A percentile compares a stretch with the other conserved stretches of the same genome.
Evolutionary conservation across 306 rosid species (phyloP).

Genomic region (Glycine soja): DNA sequence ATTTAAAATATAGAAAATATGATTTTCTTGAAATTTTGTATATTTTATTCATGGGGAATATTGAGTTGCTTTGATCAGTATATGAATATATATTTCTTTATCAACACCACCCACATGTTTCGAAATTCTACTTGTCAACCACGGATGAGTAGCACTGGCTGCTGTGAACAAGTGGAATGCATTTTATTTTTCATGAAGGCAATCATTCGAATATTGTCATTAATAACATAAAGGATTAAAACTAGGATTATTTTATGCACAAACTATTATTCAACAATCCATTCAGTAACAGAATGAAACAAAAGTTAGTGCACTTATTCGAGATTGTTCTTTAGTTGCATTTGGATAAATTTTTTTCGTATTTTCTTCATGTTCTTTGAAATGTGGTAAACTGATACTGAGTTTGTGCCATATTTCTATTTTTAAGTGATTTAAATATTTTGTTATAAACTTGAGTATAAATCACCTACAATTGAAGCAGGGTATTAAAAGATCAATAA

Average conservation of each 20-base stretch:
- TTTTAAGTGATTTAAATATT: constrained; percentile 3
- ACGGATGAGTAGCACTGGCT: neutral
- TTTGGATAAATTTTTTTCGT: constrained; percentile 2
- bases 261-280: constrained; percentile 21
- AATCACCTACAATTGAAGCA: constrained; percentile 5
- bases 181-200: constrained; percentile 15
- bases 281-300: constrained; percentile 8
- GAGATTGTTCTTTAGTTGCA: neutral
- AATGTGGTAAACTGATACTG: neutral
- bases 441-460: neutral
- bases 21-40: constrained; percentile 25
- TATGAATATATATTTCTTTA: neutral
- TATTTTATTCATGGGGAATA: neutral
- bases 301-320: constrained; percentile 9
- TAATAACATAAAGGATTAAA: neutral
- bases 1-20: neutral
- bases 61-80: constrained; percentile 21
- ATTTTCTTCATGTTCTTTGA: constrained; percentile 3
- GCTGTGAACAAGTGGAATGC: neutral
- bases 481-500: neutral
- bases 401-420: constrained; percentile 5
- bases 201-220: constrained; percentile 7
- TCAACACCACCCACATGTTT: neutral
- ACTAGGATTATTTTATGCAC: constrained; percentile 1
- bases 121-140: neutral